These are phyloP conservation scores for Yamadazyma songkhlaensis DNA, from an alignment of 1,139 yeast genomes.

Conservation along the genomic window DNA sequence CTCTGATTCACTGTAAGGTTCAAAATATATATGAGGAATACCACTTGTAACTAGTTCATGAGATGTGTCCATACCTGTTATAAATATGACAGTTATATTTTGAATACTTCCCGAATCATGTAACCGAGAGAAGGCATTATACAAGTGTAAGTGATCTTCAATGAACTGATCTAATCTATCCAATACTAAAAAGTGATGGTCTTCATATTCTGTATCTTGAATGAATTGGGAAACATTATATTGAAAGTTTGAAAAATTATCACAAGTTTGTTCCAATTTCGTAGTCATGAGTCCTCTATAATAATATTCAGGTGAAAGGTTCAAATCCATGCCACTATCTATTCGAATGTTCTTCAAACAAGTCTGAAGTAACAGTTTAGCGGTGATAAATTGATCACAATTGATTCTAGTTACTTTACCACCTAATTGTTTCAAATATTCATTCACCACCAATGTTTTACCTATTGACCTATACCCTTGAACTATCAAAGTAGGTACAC, in stretches of 20 bases:
- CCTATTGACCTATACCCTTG: constrained; percentile 45
- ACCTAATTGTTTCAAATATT: constrained; percentile 22
- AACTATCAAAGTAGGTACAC: constrained; percentile 30
- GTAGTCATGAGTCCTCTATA: constrained; percentile 16
- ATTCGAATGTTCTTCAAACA: constrained; percentile 28
- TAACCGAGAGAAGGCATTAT: constrained; percentile 45
- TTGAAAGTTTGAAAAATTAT: constrained; percentile 47
- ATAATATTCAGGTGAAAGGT: constrained; percentile 12
- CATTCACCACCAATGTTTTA: constrained; percentile 30
- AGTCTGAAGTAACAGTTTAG: constrained; percentile 35
- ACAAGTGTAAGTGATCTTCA: constrained; percentile 45
- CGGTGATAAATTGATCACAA: constrained; percentile 43
- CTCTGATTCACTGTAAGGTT: constrained; percentile 43
- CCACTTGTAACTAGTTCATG: constrained; percentile 42
- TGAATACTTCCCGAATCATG: constrained; percentile 38
- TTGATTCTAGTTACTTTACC: constrained; percentile 26
- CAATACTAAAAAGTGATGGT: constrained; percentile 54
- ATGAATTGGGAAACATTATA: constrained; percentile 39
- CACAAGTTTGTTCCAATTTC: constrained; percentile 28
- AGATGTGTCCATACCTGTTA: constrained; percentile 45
- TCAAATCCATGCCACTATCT: constrained; percentile 25
- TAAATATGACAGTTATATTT: constrained; percentile 31
- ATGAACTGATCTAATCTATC: constrained; percentile 57
- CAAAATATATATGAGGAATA: constrained; percentile 50
- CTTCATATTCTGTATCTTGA: constrained; percentile 24